Conservation (phyloP, 768 basidiomycete genomes). For the Mycena venus region DNA sequence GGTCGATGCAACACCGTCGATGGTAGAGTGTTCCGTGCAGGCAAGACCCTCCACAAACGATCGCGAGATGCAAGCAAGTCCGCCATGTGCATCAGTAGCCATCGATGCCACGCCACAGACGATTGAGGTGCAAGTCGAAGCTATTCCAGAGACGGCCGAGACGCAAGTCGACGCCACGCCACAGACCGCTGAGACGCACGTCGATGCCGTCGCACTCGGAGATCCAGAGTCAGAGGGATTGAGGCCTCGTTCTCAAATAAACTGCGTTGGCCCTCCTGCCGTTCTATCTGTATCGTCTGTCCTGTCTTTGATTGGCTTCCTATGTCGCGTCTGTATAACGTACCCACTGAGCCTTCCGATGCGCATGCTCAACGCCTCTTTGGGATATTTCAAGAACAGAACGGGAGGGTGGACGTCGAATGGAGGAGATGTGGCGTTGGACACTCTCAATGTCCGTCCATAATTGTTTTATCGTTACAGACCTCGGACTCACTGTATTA, state of each 20-base stretch:
- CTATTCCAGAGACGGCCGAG: conserved; percentile 60
- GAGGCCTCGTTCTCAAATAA: background rate
- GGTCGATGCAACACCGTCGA: conserved; percentile 56
- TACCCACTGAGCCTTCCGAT: conserved; percentile 67
- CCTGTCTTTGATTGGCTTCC: conserved; percentile 59
- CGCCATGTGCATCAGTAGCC: conserved; percentile 53
- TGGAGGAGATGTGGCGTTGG: conserved; percentile 49
- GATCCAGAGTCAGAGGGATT: background rate
- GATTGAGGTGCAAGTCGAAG: conserved; percentile 63
- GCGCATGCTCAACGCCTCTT: conserved; percentile 45
- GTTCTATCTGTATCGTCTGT: conserved; percentile 54
- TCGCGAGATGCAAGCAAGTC: conserved; percentile 54
- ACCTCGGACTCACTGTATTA: conserved; percentile 49
- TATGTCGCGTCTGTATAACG: conserved; percentile 61
- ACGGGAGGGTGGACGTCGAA: background rate
- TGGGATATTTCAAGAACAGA: conserved; percentile 29
- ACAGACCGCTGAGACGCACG: background rate
- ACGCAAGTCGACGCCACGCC: background rate
- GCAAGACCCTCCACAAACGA: conserved; percentile 51
- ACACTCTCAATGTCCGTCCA: conserved; percentile 62
- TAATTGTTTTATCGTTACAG: conserved; percentile 54
- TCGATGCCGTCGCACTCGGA: conserved; percentile 41
- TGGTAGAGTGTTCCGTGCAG: conserved; percentile 52
- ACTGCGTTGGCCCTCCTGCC: background rate
- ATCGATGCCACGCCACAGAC: conserved; percentile 68